Base-by-base conservation (phyloP, 495 filamentous ascomycete species). In the Aspergillus nidulans region DNA sequence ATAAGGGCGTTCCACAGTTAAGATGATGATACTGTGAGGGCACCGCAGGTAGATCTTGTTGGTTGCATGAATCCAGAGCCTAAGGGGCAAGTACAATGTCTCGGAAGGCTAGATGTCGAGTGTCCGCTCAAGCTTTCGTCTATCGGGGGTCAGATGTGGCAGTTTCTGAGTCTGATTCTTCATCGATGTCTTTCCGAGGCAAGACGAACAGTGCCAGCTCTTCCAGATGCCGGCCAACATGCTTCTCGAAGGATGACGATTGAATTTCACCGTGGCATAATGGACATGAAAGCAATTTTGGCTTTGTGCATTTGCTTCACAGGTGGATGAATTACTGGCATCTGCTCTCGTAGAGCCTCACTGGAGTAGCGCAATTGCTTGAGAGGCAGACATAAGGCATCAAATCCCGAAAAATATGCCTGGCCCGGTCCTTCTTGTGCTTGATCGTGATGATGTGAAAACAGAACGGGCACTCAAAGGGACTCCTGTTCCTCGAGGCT, bases 1-100 rank as follows among this genome's bases (percentile, higher is more conserved):
- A 65, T 32, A 71, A 41, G 9, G 70, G 51, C 3, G 40, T 49
- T 28, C 67, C 70, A 20, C 15, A 16, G 72, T 57, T 20, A 59
- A 60, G 9, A 52, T 58, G 60, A 72, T 66, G 19, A 70, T 16
- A 36, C 68, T 68, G 34, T 59, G 68, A 6, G 67, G 67, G 42
- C 59, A 63, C 2, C 15, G 5, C 1, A 47, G 8, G 25, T 13
- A 3, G 44, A 30, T 47, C 9, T 44, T 2, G 2, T 19, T 24
- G 19, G 41, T 24, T 24, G 41, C n/a, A n/a, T n/a, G n/a, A n/a
- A n/a, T n/a, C n/a, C n/a, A n/a, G n/a, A n/a, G n/a, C n/a, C n/a
- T n/a, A n/a, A n/a, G n/a, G n/a, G n/a, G n/a, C n/a, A n/a, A n/a
- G n/a, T n/a, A n/a, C n/a, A n/a, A n/a, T n/a, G n/a, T n/a, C n/a